Evolutionary conservation across 805 yeast genomes (phyloP).

Genomic region (Cyberlindnera mississippiensis): DNA sequence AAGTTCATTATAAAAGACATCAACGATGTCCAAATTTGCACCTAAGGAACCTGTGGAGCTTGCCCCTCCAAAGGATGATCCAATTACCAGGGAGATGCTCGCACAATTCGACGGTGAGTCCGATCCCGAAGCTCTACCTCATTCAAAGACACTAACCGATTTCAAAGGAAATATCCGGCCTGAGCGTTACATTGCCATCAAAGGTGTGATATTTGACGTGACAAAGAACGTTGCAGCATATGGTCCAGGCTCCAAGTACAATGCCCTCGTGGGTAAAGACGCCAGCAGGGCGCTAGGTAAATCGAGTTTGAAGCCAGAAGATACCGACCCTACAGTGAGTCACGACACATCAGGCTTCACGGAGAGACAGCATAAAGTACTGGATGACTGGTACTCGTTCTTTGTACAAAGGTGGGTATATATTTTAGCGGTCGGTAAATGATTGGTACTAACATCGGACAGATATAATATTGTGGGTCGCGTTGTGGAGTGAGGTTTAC

Average conservation of each 20-base stretch:
- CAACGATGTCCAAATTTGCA: conserved; percentile 36
- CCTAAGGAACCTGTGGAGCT: conserved; percentile 53
- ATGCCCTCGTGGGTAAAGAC: conserved; percentile 70
- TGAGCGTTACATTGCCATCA: conserved; percentile 66
- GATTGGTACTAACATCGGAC: conserved; percentile 6
- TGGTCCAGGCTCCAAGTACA: conserved; percentile 75
- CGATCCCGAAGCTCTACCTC: neutral
- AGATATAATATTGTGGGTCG: conserved; percentile 19
- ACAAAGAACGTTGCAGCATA: conserved; percentile 59
- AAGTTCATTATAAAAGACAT: neutral
- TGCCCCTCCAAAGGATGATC: conserved; percentile 46
- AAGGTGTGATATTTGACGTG: conserved; percentile 78
- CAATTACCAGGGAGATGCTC: conserved; percentile 40
- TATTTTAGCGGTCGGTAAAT: neutral
- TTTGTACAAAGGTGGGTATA: conserved; percentile 49
- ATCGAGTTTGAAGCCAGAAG: conserved; percentile 54
- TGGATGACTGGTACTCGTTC: conserved; percentile 70
- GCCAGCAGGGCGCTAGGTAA: conserved; percentile 74
- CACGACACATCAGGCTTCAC: conserved; percentile 51
- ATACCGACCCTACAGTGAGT: conserved; percentile 38
- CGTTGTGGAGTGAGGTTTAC: conserved; percentile 2
- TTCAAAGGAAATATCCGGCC: conserved; percentile 36
- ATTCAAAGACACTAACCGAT: neutral
- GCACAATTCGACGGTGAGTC: conserved; percentile 42
- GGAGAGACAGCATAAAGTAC: conserved; percentile 54